Percentiles rank a stretch among this genome's conserved stretches.
Conservation (phyloP, 331 rosid genomes). For the Pyracantha coccinea region DNA sequence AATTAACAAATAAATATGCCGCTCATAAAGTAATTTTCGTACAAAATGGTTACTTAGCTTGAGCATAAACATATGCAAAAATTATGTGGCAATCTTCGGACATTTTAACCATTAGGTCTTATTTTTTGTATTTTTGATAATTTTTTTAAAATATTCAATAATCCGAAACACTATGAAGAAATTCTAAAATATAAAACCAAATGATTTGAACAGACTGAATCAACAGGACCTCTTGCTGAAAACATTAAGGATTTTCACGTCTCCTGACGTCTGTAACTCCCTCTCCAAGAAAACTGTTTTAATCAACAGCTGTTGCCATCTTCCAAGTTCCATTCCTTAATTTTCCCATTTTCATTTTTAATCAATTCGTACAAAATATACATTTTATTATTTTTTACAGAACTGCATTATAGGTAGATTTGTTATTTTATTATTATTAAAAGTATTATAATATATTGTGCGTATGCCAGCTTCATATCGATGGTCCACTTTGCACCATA, state of each 20-base stretch:
- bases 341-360: background rate
- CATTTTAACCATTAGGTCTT: too few species aligned
- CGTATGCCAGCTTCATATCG: background rate
- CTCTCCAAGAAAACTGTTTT: conserved; percentile 28
- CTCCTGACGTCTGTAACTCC: conserved; percentile 7
- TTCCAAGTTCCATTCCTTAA: conserved; percentile 18
- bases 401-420: background rate
- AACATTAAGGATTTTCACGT: conserved; percentile 12
- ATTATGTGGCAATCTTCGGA: too few species aligned
- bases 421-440: background rate
- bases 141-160: too few species aligned
- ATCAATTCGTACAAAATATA: background rate
- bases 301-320: conserved; percentile 30
- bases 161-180: too few species aligned
- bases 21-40: too few species aligned
- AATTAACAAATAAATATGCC: too few species aligned
- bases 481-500: background rate
- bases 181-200: background rate
- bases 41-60: too few species aligned
- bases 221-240: conserved; percentile 8
- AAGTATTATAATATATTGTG: background rate
- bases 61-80: too few species aligned
- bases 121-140: too few species aligned
- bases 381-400: background rate
- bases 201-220: background rate